phyloP scores from a whole-genome alignment of 2,329 filamentous ascomycete species.

The Plenodomus lindquistii region DNA sequence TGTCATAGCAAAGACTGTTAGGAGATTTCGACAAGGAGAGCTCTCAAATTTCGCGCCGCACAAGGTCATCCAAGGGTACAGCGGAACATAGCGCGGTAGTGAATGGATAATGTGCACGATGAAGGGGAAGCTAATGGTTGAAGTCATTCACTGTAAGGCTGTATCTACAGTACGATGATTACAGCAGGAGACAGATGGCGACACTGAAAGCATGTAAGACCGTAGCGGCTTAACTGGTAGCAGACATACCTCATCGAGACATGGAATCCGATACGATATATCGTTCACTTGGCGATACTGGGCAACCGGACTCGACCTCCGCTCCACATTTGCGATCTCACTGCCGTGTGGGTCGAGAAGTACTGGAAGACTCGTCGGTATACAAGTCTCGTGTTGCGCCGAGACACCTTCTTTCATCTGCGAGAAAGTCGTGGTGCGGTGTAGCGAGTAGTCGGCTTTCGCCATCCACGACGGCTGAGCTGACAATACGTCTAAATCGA shows the following conservation, averaged over 20 bases:
- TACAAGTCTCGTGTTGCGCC: background rate
- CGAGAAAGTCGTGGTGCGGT: background rate
- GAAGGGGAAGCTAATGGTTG: background rate
- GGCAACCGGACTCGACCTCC: background rate
- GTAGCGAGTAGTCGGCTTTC: background rate
- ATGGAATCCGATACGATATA: background rate
- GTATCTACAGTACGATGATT: background rate
- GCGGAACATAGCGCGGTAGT: background rate
- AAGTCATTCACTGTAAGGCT: background rate
- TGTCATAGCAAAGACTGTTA: background rate
- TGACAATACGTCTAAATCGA: background rate
- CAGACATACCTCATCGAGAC: conserved; percentile 17
- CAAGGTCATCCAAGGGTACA: background rate
- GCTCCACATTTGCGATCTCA: background rate
- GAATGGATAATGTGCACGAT: background rate
- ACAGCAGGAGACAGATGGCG: background rate
- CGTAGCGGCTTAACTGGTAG: conserved; percentile 10
- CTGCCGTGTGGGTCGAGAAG: background rate
- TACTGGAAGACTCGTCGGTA: background rate
- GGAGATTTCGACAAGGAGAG: background rate
- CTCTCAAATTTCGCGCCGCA: background rate
- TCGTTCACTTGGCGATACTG: background rate
- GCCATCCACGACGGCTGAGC: background rate
- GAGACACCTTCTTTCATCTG: background rate
- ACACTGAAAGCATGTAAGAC: conserved; percentile 28